Percentiles rank a stretch among this genome's conserved stretches.
phyloP scores from a whole-genome alignment of 2,329 filamentous ascomycete genomes.

The Paraconiothyrium brasiliense region DNA sequence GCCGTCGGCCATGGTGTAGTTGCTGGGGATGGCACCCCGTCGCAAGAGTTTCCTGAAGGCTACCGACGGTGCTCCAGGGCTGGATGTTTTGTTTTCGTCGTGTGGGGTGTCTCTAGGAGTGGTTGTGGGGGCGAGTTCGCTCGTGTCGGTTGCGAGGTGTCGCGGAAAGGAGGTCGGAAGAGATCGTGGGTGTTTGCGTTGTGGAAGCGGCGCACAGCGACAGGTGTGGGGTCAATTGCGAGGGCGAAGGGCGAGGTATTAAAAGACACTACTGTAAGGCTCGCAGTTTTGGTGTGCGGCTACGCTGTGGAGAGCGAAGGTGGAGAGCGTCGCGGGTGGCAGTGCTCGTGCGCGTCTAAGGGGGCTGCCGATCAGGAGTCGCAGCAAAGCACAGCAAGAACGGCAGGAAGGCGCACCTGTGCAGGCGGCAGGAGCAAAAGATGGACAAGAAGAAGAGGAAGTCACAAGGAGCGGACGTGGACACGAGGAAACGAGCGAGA shows the following conservation, averaged over 20 bases:
- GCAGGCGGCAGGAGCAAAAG: constrained; percentile 16
- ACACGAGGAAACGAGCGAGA: constrained; percentile 8
- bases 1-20: constrained; percentile 45
- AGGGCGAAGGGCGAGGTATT: background rate
- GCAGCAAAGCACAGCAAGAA: constrained; percentile 11
- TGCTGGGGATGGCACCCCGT: constrained; percentile 28
- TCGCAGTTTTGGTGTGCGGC: constrained; percentile 4
- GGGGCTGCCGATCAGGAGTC: constrained; percentile 18
- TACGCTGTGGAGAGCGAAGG: background rate
- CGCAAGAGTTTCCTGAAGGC: constrained; percentile 22
- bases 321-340: constrained; percentile 17
- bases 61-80: constrained; percentile 24
- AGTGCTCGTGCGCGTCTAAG: constrained; percentile 15
- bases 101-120: background rate
- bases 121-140: background rate
- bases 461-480: background rate
- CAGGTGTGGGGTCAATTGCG: constrained; percentile 1
- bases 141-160: background rate
- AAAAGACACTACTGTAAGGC: constrained; percentile 14
- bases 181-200: background rate
- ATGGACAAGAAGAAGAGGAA: constrained; percentile 22
- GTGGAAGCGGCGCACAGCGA: background rate
- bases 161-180: constrained; percentile 13
- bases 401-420: background rate
- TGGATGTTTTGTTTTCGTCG: background rate